These are phyloP conservation scores for Botrytis paeoniae DNA, from an alignment of 2,329 filamentous ascomycete genomes.

Conservation along the genomic window DNA sequence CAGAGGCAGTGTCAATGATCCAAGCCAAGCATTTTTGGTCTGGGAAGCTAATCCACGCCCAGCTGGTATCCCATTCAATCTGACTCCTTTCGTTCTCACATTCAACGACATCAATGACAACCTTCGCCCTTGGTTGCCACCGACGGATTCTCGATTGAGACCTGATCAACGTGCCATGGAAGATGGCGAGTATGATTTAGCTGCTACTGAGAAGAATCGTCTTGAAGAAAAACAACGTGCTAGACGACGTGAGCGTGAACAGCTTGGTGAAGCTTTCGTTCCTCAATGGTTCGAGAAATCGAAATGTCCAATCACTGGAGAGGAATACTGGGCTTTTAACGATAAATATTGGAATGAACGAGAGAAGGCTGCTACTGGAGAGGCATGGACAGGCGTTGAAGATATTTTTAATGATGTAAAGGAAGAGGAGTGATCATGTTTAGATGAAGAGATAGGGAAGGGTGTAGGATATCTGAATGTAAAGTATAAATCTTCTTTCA, in stretches of 20 bases:
- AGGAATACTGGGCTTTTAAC: conserved; percentile 86
- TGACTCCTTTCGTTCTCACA: conserved; percentile 92
- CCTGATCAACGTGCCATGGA: conserved; percentile 98
- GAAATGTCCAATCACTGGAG: conserved; percentile 74
- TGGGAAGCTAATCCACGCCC: conserved; percentile 88
- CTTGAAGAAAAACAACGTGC: conserved; percentile 89
- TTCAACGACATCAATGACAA: conserved; percentile 89
- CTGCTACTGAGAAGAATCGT: conserved; percentile 89
- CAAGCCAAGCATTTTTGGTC: conserved; percentile 78
- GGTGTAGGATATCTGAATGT: conserved; percentile 6
- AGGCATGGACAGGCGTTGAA: conserved; percentile 38
- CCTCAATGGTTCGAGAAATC: conserved; percentile 82
- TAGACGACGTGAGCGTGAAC: conserved; percentile 69
- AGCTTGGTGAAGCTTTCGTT: conserved; percentile 72
- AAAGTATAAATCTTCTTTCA: conserved; percentile 13
- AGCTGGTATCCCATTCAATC: conserved; percentile 86
- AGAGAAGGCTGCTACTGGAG: conserved; percentile 32
- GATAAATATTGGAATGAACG: conserved; percentile 83
- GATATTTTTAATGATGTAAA: conserved; percentile 36
- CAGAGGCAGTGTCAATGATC: conserved; percentile 56
- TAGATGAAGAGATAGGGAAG: background rate
- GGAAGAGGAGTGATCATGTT: background rate
- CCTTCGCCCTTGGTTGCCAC: conserved; percentile 74
- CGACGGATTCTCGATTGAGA: conserved; percentile 88
- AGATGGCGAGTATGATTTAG: conserved; percentile 93